These are phyloP conservation scores for Phaeosphaeria sp. DNA, from an alignment of 2,329 filamentous ascomycete genomes.

Conservation along the genomic window DNA sequence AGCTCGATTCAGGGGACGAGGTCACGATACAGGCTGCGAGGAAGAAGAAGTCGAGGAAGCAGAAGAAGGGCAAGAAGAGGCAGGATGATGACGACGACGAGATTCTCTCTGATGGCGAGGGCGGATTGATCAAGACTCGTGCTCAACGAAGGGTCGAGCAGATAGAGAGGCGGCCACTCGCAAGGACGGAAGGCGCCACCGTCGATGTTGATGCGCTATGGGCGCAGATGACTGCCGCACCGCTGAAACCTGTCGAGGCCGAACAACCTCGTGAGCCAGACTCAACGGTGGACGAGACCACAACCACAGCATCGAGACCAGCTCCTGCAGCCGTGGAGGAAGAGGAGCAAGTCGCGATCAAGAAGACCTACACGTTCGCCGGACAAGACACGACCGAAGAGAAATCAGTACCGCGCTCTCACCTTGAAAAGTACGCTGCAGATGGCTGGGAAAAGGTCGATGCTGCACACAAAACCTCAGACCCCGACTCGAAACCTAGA, in stretches of 20 bases:
- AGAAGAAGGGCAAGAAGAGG: slow-evolving; percentile 29
- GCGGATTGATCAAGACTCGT: slow-evolving; percentile 74
- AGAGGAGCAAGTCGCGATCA: slow-evolving; percentile 64
- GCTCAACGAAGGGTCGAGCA: slow-evolving; percentile 72
- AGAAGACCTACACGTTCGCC: slow-evolving; percentile 76
- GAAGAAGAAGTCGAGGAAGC: slow-evolving; percentile 58
- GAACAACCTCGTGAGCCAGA: slow-evolving; percentile 21
- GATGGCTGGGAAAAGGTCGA: slow-evolving; percentile 40
- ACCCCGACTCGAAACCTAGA: slow-evolving; percentile 1
- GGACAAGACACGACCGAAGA: slow-evolving; percentile 75
- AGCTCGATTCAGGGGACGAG: slow-evolving; percentile 70
- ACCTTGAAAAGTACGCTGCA: slow-evolving; percentile 34
- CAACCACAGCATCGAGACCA: slow-evolving; percentile 6
- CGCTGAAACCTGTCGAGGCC: slow-evolving; percentile 36
- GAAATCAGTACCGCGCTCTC: slow-evolving; percentile 64
- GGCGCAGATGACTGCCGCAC: slow-evolving; percentile 67
- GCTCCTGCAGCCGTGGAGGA: slow-evolving; percentile 24
- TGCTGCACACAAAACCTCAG: slow-evolving; percentile 8
- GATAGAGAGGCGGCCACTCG: slow-evolving; percentile 62
- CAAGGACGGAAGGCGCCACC: slow-evolving; percentile 66
- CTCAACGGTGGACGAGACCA: slow-evolving; percentile 2
- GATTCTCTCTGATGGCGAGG: slow-evolving; percentile 54
- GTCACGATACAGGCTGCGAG: slow-evolving; percentile 67
- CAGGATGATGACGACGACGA: slow-evolving; percentile 29
- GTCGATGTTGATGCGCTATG: slow-evolving; percentile 75